Percentiles rank a stretch among this genome's conserved stretches.
These are phyloP conservation scores for Avicennia marina DNA, from an alignment of 257 asterid genomes.

Conservation along the genomic window DNA sequence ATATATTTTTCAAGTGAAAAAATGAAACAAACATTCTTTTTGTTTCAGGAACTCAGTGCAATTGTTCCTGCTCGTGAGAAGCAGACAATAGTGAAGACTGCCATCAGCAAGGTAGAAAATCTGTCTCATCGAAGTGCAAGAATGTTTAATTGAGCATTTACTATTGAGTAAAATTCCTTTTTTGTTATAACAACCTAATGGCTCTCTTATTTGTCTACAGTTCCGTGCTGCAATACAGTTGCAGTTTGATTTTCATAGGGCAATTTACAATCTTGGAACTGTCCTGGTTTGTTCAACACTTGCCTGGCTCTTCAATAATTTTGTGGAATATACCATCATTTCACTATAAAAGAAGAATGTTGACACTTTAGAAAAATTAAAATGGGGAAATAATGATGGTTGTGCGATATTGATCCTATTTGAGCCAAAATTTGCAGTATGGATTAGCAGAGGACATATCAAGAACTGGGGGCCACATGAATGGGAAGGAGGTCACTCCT, in stretches of 20 bases:
- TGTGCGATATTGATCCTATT: slow-evolving; percentile 19
- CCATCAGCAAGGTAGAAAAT: slow-evolving; percentile 77
- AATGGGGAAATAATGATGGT: background rate
- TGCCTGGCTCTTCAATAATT: slow-evolving; percentile 15
- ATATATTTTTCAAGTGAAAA: too few species aligned
- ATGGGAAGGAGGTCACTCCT: slow-evolving; percentile 68
- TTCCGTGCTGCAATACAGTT: slow-evolving; percentile 93
- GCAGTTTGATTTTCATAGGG: slow-evolving; percentile 99
- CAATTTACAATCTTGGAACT: slow-evolving; percentile 98
- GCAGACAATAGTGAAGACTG: slow-evolving; percentile 84
- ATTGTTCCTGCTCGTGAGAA: slow-evolving; percentile 99
- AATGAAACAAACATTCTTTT: too few species aligned
- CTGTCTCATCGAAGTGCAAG: slow-evolving; percentile 10
- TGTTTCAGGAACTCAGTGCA: slow-evolving; percentile 90
- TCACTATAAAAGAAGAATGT: slow-evolving; percentile 8
- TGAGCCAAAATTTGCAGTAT: slow-evolving; percentile 54
- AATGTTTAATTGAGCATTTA: slow-evolving; percentile 2
- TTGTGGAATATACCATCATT: background rate
- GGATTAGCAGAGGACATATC: slow-evolving; percentile 97
- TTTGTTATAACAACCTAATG: slow-evolving; percentile 12
- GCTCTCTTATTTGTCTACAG: slow-evolving; percentile 38
- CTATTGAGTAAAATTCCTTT: background rate
- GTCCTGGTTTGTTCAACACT: slow-evolving; percentile 73
- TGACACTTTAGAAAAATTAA: background rate
- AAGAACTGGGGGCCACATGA: slow-evolving; percentile 77